Evolutionary conservation across 78 protist genomes (phyloP).

Genomic region (Emiliania huxleyi): DNA sequence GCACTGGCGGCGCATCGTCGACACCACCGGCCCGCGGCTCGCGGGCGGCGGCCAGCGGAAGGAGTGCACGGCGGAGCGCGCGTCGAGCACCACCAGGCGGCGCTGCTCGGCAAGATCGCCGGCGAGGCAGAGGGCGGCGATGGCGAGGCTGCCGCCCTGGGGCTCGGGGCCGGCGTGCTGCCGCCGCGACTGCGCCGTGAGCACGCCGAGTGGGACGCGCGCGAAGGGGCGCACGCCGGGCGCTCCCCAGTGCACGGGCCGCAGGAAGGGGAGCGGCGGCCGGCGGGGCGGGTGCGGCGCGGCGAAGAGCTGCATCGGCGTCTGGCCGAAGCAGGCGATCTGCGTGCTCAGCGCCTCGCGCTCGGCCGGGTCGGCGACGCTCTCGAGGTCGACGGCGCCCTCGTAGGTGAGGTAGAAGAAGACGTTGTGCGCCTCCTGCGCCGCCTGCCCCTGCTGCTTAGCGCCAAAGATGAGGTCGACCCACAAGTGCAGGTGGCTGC

Average conservation of each 20-base stretch:
- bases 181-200: not conserved
- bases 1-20: not conserved
- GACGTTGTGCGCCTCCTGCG: constrained; percentile 76
- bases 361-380: constrained; percentile 65
- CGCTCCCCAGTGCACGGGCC: not conserved
- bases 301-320: constrained; percentile 61
- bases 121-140: not conserved
- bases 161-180: not conserved
- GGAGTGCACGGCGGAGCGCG: not conserved
- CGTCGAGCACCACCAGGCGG: not conserved
- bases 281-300: constrained; percentile 78
- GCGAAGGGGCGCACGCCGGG: not conserved
- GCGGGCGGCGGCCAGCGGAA: not conserved
- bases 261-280: not conserved
- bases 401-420: constrained; percentile 91
- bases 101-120: not conserved
- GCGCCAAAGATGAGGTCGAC: constrained; percentile 96
- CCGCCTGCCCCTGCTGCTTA: constrained; percentile 84
- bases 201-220: not conserved
- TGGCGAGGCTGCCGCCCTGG: not conserved
- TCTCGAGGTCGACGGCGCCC: constrained; percentile 83
- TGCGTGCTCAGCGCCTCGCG: constrained; percentile 36
- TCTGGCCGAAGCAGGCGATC: constrained; percentile 59
- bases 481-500: constrained; percentile 89
- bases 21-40: not conserved